A percentile compares a stretch with the other conserved stretches of the same genome.
Evolutionary conservation across 495 filamentous ascomycete species (phyloP).

Genomic region (Pyronema domesticum): DNA sequence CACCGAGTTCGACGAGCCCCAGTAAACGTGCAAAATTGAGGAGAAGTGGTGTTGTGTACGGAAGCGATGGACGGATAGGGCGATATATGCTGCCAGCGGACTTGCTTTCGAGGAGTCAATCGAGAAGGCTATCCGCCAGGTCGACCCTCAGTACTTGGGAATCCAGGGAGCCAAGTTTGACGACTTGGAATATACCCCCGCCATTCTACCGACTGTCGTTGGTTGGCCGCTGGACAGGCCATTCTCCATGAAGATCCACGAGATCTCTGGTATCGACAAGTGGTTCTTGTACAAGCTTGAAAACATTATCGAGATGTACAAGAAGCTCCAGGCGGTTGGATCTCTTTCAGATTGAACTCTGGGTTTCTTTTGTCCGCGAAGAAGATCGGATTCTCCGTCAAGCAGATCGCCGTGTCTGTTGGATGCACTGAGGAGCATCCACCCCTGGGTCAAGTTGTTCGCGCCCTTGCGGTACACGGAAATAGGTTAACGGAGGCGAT

Average conservation of each 20-base stretch:
- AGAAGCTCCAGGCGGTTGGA: conserved; percentile 72
- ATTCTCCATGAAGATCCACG: conserved; percentile 82
- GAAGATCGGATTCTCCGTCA: conserved; percentile 93
- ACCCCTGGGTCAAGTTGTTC: conserved; percentile 45
- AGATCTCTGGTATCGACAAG: conserved; percentile 87
- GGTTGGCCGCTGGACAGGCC: conserved; percentile 92
- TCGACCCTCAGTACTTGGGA: conserved; percentile 77
- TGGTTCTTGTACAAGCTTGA: conserved; percentile 97
- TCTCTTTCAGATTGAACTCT: conserved; percentile 68
- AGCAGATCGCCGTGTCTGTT: conserved; percentile 79
- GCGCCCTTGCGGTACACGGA: neutral
- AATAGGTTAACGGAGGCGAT: neutral
- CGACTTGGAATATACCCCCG: conserved; percentile 71
- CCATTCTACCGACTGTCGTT: conserved; percentile 87
- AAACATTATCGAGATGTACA: conserved; percentile 81
- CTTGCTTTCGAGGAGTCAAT: conserved; percentile 98
- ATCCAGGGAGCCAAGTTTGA: conserved; percentile 94
- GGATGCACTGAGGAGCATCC: conserved; percentile 71
- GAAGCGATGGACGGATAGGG: no score
- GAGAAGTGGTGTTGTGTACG: no score
- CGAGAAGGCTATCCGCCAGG: conserved; percentile 93
- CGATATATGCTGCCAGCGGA: no score
- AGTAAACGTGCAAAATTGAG: no score
- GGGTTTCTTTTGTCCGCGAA: conserved; percentile 79
- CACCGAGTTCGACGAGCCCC: no score